Conservation (phyloP, 2,329 filamentous ascomycete genomes). For the Monosporascus ibericus region DNA sequence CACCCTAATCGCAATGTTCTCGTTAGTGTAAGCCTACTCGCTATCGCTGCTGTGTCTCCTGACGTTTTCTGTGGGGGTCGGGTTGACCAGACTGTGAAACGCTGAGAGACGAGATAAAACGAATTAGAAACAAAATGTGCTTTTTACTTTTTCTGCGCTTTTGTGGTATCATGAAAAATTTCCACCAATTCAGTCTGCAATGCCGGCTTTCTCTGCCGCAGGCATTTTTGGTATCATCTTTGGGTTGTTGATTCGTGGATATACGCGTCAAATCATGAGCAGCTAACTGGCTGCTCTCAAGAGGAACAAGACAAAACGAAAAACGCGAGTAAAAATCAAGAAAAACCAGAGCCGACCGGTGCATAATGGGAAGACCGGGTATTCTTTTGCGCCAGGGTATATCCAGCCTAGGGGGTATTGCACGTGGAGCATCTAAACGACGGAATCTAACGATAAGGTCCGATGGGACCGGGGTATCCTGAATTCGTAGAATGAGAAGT, state of each 20-base stretch:
- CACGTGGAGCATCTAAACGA: constrained; percentile 42
- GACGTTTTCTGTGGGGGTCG: background rate
- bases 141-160: background rate
- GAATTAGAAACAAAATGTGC: background rate
- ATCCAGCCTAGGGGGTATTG: constrained; percentile 55
- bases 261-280: background rate
- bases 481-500: constrained; percentile 93
- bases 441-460: constrained; percentile 77
- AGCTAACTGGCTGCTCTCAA: background rate
- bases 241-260: background rate
- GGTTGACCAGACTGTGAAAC: background rate
- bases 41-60: background rate
- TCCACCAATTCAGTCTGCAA: background rate
- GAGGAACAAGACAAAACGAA: constrained; percentile 7
- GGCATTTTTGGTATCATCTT: background rate
- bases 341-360: constrained; percentile 40
- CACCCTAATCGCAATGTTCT: background rate
- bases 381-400: constrained; percentile 58
- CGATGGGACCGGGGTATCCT: constrained; percentile 91
- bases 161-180: background rate
- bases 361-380: constrained; percentile 38
- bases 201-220: background rate
- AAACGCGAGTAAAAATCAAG: constrained; percentile 26
- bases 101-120: background rate
- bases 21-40: background rate